Evolutionary conservation across 352 stramenopile genomes (phyloP), one percentile per base, ranked within the genome.

Genomic region (Globisporangium parvum): DNA sequence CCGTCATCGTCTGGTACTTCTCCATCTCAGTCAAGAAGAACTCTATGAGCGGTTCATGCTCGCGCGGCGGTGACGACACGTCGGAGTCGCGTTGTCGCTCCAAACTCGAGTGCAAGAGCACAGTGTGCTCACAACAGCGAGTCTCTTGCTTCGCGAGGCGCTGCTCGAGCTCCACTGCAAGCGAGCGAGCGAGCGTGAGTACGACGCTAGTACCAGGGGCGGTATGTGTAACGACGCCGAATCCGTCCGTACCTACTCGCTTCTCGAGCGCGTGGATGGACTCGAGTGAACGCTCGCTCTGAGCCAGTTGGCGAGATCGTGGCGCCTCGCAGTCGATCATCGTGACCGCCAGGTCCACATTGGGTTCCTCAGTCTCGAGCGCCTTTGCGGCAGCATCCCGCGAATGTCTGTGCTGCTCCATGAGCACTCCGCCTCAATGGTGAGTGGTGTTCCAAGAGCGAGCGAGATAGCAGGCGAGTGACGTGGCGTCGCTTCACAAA

Each of bases 1-100:
- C 31, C 39, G 67, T 70, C 42, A 70, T 56, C 17, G 48, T 53
- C 42, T 69, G 67, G 59, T 80, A 61, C 41, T 80, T 76, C 54
- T 80, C 71, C 66, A 80, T 58, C 62, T 80, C 71, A 15, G 63
- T 71, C 11, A 70, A 45, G 49, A 80, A 73, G 44, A 80, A 80
- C 46, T 80, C 71, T 40, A 75, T 60, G 26, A 80, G 53, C 28
- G 77, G 60, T 8, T 77, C 63, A 26, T 57, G 71, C 15, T 68
- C 62, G 28, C 47, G 20, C n/a, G 50, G 59, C 2, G 21, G 37
- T 35, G 2, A 20, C n/a, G 24, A 9, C 47, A 24, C 24, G 14
- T 21, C n/a, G 31, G 59, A 50, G 35, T 35, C 51, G 23, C 41
- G 11, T 37, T 17, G 17, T 1, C 8, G 6, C 2, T 11, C 1